phyloP scores from a whole-genome alignment of 202 grass and related monocot genomes.

The Zizania palustris region DNA sequence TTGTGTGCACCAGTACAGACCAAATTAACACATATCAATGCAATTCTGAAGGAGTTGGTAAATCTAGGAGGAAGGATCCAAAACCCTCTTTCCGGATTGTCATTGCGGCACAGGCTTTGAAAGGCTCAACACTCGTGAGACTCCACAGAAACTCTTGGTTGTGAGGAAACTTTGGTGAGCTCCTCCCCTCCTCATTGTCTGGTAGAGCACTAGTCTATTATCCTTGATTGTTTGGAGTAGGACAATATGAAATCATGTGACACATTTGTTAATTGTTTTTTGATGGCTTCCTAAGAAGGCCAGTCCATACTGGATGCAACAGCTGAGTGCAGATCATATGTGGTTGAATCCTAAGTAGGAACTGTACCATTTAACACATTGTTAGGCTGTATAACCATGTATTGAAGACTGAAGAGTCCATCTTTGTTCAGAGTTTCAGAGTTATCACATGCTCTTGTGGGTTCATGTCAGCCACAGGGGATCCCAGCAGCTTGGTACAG shows the following conservation, averaged over 20 bases:
- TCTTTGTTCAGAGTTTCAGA: not conserved
- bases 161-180: slow-evolving; percentile 5
- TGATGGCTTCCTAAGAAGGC: not conserved
- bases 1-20: not conserved
- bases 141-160: slow-evolving; percentile 23
- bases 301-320: not conserved
- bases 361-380: not conserved
- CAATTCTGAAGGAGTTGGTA: not conserved
- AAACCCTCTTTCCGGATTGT: slow-evolving; percentile 44
- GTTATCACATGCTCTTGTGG: not conserved
- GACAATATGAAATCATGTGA: slow-evolving; percentile 1
- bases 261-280: slow-evolving; percentile 13
- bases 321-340: not conserved
- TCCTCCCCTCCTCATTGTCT: slow-evolving; percentile 35
- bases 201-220: not conserved
- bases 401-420: not conserved
- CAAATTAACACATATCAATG: not conserved
- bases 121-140: slow-evolving; percentile 21
- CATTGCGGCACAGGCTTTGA: slow-evolving; percentile 40
- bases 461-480: not conserved
- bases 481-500: not conserved
- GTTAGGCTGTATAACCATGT: not conserved
- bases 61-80: slow-evolving; percentile 46
- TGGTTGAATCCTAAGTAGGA: not conserved
- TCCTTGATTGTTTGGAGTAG: too few species aligned